These are phyloP conservation scores for Cercospora nicotianae DNA, from an alignment of 2,329 filamentous ascomycete genomes.

Conservation along the genomic window DNA sequence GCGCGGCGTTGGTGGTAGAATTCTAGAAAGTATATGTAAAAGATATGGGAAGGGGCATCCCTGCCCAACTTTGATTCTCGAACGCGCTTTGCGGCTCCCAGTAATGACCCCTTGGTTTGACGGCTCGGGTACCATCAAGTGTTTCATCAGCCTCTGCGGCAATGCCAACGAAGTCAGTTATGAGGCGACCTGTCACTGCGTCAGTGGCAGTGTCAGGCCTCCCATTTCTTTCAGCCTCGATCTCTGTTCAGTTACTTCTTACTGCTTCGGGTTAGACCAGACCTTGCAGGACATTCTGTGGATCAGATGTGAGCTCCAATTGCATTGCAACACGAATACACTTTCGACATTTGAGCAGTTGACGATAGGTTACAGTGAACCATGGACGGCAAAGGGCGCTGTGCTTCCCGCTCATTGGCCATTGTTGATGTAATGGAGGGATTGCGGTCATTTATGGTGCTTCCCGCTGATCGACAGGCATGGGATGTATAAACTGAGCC, in stretches of 20 bases:
- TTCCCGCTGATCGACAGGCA: neutral
- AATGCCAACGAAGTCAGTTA: neutral
- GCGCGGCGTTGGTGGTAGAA: constrained; percentile 26
- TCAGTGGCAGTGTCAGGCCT: neutral
- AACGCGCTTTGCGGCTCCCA: neutral
- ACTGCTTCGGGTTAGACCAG: neutral
- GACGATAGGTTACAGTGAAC: neutral
- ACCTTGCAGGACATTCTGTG: neutral
- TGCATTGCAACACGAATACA: neutral
- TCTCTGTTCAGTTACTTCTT: neutral
- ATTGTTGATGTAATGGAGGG: neutral
- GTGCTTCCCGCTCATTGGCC: neutral
- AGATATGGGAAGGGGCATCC: neutral
- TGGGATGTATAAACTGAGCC: neutral
- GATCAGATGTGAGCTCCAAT: neutral
- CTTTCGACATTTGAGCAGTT: neutral
- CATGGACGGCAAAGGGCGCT: neutral
- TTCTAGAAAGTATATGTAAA: neutral
- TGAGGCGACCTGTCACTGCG: neutral
- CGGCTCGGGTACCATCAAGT: neutral
- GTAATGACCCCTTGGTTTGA: neutral
- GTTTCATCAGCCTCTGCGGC: neutral
- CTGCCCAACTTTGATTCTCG: neutral
- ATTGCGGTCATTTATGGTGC: neutral
- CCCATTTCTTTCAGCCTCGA: neutral